Evolutionary conservation across 495 filamentous ascomycete species (phyloP).

Genomic region (Xeromyces bisporus): DNA sequence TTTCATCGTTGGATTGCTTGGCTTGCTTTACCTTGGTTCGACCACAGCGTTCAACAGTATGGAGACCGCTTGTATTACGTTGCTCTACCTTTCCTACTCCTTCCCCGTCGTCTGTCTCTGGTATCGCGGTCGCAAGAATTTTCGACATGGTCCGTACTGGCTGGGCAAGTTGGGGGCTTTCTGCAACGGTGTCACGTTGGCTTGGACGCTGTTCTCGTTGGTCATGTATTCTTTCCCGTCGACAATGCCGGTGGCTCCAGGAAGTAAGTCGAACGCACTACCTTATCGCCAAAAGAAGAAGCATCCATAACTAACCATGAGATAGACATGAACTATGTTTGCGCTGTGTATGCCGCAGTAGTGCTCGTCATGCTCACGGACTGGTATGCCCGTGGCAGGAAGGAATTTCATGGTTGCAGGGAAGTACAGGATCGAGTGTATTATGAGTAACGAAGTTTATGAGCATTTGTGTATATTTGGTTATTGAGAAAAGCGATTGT

Average conservation of each 20-base stretch:
- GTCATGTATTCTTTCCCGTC: conserved; percentile 33
- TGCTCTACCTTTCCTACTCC: conserved; percentile 36
- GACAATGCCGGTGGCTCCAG: conserved; percentile 24
- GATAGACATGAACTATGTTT: conserved; percentile 41
- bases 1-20: conserved; percentile 32
- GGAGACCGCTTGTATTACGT: conserved; percentile 34
- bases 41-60: conserved; percentile 37
- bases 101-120: conserved; percentile 31
- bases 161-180: conserved; percentile 23
- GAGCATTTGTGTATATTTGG: not conserved
- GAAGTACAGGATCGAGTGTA: conserved; percentile 9
- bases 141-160: conserved; percentile 31
- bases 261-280: conserved; percentile 8
- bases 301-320: not conserved
- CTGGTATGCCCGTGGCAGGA: conserved; percentile 29
- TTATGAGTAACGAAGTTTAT: conserved; percentile 3
- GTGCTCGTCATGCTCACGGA: conserved; percentile 24
- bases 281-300: no score
- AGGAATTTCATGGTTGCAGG: conserved; percentile 18
- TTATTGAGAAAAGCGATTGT: no score
- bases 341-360: conserved; percentile 32
- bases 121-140: conserved; percentile 32
- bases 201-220: conserved; percentile 36
- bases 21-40: conserved; percentile 38
- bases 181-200: conserved; percentile 28